Evolutionary conservation across 2,329 filamentous ascomycete genomes (phyloP), one percentile per base, ranked within the genome.

Genomic region (Aspergillus viridinutans): DNA sequence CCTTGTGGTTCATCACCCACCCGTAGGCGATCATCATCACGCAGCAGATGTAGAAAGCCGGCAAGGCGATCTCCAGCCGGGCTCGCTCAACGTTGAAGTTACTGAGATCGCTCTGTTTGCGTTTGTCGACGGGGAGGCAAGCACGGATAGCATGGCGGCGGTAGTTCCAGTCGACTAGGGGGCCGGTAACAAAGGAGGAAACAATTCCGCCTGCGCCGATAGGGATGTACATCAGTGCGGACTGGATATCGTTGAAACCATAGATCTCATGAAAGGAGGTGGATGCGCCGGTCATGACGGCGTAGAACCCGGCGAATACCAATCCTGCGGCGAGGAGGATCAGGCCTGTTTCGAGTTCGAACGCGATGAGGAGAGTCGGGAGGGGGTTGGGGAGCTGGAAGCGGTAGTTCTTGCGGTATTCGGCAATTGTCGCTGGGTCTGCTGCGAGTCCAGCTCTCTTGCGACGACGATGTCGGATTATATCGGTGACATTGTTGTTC

Each of bases 121-220:
- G 61, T 82, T 78, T 80, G 52, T 84, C 81, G 58, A 90, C 82
- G 2, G 77, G 74, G 56, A 91, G 77, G 5, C 85, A 85, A 17
- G 87, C 76, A 32, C 80, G 79, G 50, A 76, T 79, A 1, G 89
- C 88, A 49, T 86, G 81, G 42, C 88, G 83, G 6, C 85, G 80
- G 70, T 89, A 94, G 71, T 92, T 91, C 80, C 83, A 86, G 70
- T 90, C 88, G 35, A 90, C 80, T 7, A 85, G 62, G 2, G 79
- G 78, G 4, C 90, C 88, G 35, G 69, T 73, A 17, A 76, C 58
- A 25, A 68, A 61, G 5, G 65, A 58, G n/a, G 66, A 61, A 1
- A 62, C 17, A 9, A 64, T 52, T 0, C 60, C 60, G 3, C 68
- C 67, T 12, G 54, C 54, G 3, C 67, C 68, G 54, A 56, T 73